These are phyloP conservation scores for Neobulgaria alba DNA, from an alignment of 2,329 filamentous ascomycete genomes.

Conservation along the genomic window DNA sequence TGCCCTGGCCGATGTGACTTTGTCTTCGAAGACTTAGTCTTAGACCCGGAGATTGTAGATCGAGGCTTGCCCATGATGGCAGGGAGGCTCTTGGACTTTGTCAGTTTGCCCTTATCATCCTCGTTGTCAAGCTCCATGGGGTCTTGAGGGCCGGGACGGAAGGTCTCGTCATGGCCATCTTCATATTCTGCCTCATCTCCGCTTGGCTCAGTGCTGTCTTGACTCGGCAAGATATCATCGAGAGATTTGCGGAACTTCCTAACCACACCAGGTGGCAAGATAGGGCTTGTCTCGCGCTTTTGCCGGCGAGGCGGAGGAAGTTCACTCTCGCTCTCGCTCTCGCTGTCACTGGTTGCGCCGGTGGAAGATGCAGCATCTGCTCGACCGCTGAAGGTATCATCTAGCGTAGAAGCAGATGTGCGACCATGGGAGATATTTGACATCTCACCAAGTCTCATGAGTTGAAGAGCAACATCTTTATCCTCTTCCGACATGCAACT, in stretches of 20 bases:
- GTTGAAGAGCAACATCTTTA: slow-evolving; percentile 87
- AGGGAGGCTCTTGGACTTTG: slow-evolving; percentile 34
- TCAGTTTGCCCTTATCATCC: slow-evolving; percentile 26
- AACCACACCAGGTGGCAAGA: slow-evolving; percentile 36
- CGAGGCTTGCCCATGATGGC: slow-evolving; percentile 33
- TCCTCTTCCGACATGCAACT: slow-evolving; percentile 95
- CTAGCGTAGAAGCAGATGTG: slow-evolving; percentile 84
- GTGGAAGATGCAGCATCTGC: slow-evolving; percentile 80
- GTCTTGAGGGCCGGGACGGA: slow-evolving; percentile 23
- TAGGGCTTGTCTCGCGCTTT: slow-evolving; percentile 45
- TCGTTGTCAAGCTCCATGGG: slow-evolving; percentile 17
- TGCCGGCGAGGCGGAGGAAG: slow-evolving; percentile 50
- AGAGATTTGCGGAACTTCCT: slow-evolving; percentile 39
- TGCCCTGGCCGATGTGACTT: slow-evolving; percentile 29
- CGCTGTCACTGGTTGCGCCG: slow-evolving; percentile 72
- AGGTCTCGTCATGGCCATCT: slow-evolving; percentile 32
- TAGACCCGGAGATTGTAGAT: slow-evolving; percentile 31
- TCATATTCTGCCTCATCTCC: slow-evolving; percentile 51
- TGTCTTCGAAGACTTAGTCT: slow-evolving; percentile 38
- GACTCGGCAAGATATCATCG: slow-evolving; percentile 45
- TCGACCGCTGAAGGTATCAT: slow-evolving; percentile 86
- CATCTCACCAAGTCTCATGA: slow-evolving; percentile 92
- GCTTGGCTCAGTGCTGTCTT: slow-evolving; percentile 51
- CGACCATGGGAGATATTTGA: slow-evolving; percentile 90
- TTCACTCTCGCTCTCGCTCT: slow-evolving; percentile 58